Conservation (phyloP, 768 basidiomycete species). For the Kwoniella bestiolae region DNA sequence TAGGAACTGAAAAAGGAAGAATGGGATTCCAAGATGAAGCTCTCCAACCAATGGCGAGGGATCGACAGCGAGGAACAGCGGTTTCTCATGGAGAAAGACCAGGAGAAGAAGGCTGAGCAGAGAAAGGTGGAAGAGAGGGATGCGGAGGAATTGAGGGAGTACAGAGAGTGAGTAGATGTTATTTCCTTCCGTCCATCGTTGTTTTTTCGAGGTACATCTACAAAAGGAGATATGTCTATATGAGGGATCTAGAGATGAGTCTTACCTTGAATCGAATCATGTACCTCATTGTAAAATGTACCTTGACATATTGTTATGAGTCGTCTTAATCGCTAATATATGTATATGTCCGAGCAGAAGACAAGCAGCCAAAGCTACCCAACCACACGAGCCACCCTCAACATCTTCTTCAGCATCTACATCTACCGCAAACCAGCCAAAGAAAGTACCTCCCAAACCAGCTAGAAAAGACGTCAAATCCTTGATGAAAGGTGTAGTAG, state of each 20-base stretch:
- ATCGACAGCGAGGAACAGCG: constrained; percentile 58
- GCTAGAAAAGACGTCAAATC: constrained; percentile 54
- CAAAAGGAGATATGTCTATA: too few relatives aligned
- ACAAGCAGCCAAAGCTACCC: constrained; percentile 35
- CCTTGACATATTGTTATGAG: too few relatives aligned
- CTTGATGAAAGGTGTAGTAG: constrained; percentile 54
- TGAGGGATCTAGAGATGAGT: too few relatives aligned
- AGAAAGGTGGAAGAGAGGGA: constrained; percentile 43
- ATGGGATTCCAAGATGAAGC: constrained; percentile 60
- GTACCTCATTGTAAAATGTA: too few relatives aligned
- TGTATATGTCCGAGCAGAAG: too few relatives aligned
- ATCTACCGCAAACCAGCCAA: constrained; percentile 14
- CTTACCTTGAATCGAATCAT: too few relatives aligned
- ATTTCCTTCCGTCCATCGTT: too few relatives aligned
- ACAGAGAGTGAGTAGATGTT: constrained; percentile 53
- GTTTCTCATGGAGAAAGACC: constrained; percentile 55
- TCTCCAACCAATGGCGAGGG: constrained; percentile 59
- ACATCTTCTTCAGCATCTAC: constrained; percentile 11
- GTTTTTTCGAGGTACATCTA: too few relatives aligned
- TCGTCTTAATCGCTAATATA: too few relatives aligned
- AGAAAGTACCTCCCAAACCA: constrained; percentile 40
- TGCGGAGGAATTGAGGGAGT: constrained; percentile 52
- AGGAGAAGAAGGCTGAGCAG: constrained; percentile 47
- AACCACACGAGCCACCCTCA: constrained; percentile 11
- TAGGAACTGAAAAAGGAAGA: constrained; percentile 58